Evolutionary conservation across 2,329 filamentous ascomycete genomes (phyloP), one percentile per base, ranked within the genome.

Genomic region (Pseudocercospora pini-densiflorae): DNA sequence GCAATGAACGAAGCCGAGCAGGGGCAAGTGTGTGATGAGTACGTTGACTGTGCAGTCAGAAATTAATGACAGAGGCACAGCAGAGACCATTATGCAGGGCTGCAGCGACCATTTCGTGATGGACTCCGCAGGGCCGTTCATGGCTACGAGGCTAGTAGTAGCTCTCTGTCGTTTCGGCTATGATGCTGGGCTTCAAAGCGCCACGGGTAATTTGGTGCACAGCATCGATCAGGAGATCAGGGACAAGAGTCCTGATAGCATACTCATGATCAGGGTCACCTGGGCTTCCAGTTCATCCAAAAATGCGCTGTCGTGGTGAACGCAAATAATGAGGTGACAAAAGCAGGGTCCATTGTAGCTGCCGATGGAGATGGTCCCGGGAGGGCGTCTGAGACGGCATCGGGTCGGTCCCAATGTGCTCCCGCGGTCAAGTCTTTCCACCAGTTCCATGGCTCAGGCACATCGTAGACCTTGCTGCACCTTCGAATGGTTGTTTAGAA

Each of bases 361-460:
- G 5, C 40, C 40, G 16, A 43, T 19, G n/a, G 40, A 21, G 24
- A 53, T 23, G 47, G 47, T 51, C 3, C 47, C 47, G 47, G 47
- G 23, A 51, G 47, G 19, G 19, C 19, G 47, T 51, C 47, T 53
- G 27, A 33, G 53, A 27, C 53, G 53, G 53, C 53, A 12, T 33
- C 53, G 53, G 53, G 53, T 57, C 53, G 53, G 53, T 57, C n/a
- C 53, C 53, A 57, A 51, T 43, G 24, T 27, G 29, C 27, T 29
- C 24, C 53, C 53, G 53, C 27, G 47, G 47, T 51, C 21, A 23
- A 23, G 19, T 51, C 47, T 51, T 27, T 51, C 33, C 47, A 51
- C 47, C 21, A 24, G n/a, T 23, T 23, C 47, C 47, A 51, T 19
- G 47, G 19, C 9, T 21, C 6, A 51, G 19, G 19, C 36, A 14